Percentiles rank a stretch among this genome's conserved stretches.
phyloP scores from a whole-genome alignment of 306 rosid species.

The Chamaecrista fasciculata region DNA sequence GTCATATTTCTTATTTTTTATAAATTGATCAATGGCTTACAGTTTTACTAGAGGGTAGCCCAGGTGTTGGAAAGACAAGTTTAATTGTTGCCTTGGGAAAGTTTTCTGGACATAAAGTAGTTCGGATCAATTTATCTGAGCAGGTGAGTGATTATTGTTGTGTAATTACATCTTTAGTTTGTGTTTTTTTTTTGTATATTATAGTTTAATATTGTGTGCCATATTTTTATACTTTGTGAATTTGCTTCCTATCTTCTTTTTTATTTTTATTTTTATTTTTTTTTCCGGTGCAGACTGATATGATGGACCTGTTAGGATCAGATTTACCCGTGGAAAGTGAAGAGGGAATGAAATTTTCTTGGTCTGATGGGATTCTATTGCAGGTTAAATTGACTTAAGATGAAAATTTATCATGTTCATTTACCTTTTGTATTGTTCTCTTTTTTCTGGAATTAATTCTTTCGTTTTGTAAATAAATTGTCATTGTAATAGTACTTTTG shows the following conservation, averaged over 20 bases:
- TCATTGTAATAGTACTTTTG: too few species aligned
- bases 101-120: constrained; percentile 78
- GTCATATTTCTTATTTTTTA: constrained; percentile 14
- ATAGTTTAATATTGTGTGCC: neutral
- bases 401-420: constrained; percentile 7
- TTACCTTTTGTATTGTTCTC: too few species aligned
- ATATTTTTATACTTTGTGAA: neutral
- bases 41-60: constrained; percentile 97
- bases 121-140: constrained; percentile 88
- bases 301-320: constrained; percentile 93
- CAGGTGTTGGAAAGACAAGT: constrained; percentile 99
- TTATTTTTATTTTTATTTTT: too few species aligned
- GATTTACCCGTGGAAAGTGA: constrained; percentile 91
- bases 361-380: constrained; percentile 95
- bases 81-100: constrained; percentile 81
- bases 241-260: constrained; percentile 3
- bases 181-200: neutral
- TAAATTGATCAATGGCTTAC: constrained; percentile 28
- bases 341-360: constrained; percentile 81
- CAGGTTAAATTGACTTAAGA: constrained; percentile 55
- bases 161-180: neutral
- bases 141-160: constrained; percentile 52
- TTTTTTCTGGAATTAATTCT: too few species aligned
- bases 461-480: too few species aligned
- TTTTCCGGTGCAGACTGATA: constrained; percentile 92